Evolutionary conservation across 2,329 filamentous ascomycete genomes (phyloP), one percentile per base, ranked within the genome.

Genomic region (Beauveria sp.): DNA sequence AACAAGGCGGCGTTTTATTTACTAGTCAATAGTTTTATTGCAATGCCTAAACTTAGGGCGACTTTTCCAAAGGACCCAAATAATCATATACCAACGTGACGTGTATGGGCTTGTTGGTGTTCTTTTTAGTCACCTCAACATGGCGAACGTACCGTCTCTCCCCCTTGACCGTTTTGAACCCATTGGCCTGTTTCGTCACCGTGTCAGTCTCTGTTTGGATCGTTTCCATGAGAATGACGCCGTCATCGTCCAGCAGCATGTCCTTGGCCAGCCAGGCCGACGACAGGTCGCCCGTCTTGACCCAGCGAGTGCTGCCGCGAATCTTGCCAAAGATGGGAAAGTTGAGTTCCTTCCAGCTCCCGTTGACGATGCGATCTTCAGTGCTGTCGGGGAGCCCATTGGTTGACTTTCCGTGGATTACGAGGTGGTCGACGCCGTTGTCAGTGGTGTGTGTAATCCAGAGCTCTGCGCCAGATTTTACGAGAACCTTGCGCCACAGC

Each of bases 321-420:
- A 56, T 56, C 12, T 56, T 56, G 53, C 53, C 53, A 56, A 56
- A 56, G 26, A 56, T 56, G 26, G 53, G 53, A 24, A 56, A 56
- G 26, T 9, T 34, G 24, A 56, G 42, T 9, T 56, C 53, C 53
- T 56, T 56, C 53, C 42, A 46, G 18, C 10, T 46, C 3, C 53
- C 53, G 26, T 34, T 56, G 42, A 56, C 3, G n/a, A 56, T 34
- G 18, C 53, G 53, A 26, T 56, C 53, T 16, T 56, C 53, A 1
- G 18, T 45, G 26, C 42, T 56, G 42, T 56, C 53, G 12, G 53
- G 53, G 10, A 56, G 53, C 26, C 53, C 53, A 10, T 56, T 56
- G 42, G 18, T 46, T 3, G 53, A 56, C 26, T 46, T 56, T n/a
- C 53, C 53, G 24, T 46, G 53, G 2, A 56, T 56, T 16, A 45